phyloP scores from a whole-genome alignment of 192 early-diverging fungal genomes.

The Podila verticillata region DNA sequence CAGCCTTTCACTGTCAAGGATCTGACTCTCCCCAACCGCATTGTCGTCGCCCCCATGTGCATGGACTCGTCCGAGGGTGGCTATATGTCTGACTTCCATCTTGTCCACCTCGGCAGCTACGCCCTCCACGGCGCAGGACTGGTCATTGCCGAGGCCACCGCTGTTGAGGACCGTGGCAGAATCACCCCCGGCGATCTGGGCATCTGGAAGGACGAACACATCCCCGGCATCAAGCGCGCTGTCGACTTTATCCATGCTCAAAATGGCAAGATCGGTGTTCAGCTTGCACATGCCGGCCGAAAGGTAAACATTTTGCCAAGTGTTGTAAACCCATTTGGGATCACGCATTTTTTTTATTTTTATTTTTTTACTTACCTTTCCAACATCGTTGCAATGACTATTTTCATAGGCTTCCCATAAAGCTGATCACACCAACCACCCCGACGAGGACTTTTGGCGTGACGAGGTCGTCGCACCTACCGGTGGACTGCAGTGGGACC shows the following conservation, averaged over 20 bases:
- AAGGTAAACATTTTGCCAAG: constrained; percentile 60
- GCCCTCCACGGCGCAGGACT: constrained; percentile 84
- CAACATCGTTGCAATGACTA: background rate
- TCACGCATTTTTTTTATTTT: background rate
- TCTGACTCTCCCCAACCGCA: constrained; percentile 77
- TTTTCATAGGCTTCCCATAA: constrained; percentile 10
- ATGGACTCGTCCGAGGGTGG: constrained; percentile 75
- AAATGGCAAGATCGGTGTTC: constrained; percentile 70
- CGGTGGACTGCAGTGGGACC: constrained; percentile 52
- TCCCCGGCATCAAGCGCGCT: constrained; percentile 62
- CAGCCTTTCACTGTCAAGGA: constrained; percentile 71
- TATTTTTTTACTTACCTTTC: background rate
- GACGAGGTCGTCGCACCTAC: constrained; percentile 73
- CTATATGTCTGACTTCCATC: constrained; percentile 67
- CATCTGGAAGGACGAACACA: constrained; percentile 83
- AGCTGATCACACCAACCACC: constrained; percentile 4
- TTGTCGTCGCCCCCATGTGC: constrained; percentile 86
- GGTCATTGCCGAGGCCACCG: constrained; percentile 81
- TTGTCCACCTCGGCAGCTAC: constrained; percentile 68
- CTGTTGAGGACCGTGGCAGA: constrained; percentile 76
- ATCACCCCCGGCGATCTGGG: constrained; percentile 81
- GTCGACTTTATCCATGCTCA: constrained; percentile 69
- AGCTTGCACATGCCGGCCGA: constrained; percentile 85
- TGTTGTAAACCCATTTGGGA: too few relatives aligned
- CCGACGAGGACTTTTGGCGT: constrained; percentile 65